These are phyloP conservation scores for Aspergillus sojae DNA, from an alignment of 2,329 filamentous ascomycete genomes.

Conservation along the genomic window DNA sequence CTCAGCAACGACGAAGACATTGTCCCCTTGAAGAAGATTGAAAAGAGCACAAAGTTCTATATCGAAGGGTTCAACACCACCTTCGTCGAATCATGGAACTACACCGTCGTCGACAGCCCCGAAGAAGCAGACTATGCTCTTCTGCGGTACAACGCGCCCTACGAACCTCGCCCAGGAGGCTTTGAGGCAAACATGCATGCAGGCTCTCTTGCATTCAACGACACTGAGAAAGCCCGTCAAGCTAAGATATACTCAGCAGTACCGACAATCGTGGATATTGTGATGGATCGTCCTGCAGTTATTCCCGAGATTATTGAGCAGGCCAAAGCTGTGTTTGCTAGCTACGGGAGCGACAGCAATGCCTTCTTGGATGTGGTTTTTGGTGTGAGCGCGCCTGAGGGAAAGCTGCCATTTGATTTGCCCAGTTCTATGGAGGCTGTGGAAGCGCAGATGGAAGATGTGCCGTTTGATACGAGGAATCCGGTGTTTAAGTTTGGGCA, in stretches of 20 bases:
- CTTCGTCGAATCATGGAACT: background rate
- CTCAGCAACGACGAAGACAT: background rate
- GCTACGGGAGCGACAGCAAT: background rate
- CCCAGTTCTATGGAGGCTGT: constrained; percentile 50
- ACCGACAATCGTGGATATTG: background rate
- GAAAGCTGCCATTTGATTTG: constrained; percentile 52
- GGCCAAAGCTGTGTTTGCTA: background rate
- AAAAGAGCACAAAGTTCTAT: background rate
- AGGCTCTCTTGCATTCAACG: background rate
- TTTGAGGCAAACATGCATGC: background rate
- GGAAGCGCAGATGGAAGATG: constrained; percentile 21
- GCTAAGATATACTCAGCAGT: background rate
- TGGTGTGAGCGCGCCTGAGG: constrained; percentile 40
- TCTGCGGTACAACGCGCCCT: background rate
- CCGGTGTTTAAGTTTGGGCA: constrained; percentile 6
- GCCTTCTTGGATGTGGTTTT: constrained; percentile 22
- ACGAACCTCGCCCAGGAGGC: background rate
- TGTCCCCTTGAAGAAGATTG: background rate
- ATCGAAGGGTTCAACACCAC: background rate
- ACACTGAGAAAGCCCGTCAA: background rate
- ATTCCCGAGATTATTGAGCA: background rate
- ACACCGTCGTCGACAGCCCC: background rate
- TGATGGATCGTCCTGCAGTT: background rate
- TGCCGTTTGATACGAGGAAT: constrained; percentile 10
- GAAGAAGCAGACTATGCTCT: background rate